These are phyloP conservation scores for Phlebiopsis gigantea DNA, from an alignment of 768 basidiomycete species.

Conservation along the genomic window DNA sequence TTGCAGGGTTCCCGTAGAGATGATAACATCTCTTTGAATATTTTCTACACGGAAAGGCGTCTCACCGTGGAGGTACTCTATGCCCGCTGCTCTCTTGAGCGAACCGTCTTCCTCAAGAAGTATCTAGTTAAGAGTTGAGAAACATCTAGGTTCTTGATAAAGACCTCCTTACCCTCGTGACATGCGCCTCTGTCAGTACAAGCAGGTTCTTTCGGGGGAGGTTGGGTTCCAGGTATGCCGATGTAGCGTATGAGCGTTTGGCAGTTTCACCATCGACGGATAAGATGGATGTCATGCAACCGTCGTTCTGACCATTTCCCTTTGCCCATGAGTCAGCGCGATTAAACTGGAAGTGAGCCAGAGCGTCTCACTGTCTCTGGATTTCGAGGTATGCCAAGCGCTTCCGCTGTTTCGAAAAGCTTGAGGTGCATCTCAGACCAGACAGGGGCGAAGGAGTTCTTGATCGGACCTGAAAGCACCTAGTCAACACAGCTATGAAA, in stretches of 20 bases:
- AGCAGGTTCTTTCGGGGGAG: conserved; percentile 23
- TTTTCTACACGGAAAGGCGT: not conserved
- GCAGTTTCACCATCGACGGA: conserved; percentile 20
- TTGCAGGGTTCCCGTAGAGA: conserved; percentile 7
- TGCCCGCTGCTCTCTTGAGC: not conserved
- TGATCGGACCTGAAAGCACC: conserved; percentile 14
- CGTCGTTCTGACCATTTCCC: conserved; percentile 15
- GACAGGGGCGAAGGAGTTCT: conserved; percentile 12
- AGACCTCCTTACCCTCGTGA: conserved; percentile 5
- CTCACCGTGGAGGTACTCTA: not conserved
- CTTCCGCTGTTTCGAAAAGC: conserved; percentile 10
- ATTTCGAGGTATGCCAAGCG: conserved; percentile 15
- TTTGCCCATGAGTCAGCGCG: not conserved
- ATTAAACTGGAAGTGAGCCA: not conserved
- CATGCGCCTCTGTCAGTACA: conserved; percentile 21
- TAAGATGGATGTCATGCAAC: not conserved
- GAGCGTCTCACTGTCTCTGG: conserved; percentile 3
- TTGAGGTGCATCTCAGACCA: conserved; percentile 9
- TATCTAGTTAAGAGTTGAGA: not conserved
- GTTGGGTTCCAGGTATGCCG: conserved; percentile 27
- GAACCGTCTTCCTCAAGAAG: not conserved
- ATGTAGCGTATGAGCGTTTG: conserved; percentile 24
- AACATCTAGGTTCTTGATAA: not conserved
- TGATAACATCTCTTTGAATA: conserved; percentile 1
- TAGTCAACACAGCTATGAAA: not conserved